Base-by-base conservation (phyloP, 2,329 filamentous ascomycete species). In the Hirsutella minnesotensis region DNA sequence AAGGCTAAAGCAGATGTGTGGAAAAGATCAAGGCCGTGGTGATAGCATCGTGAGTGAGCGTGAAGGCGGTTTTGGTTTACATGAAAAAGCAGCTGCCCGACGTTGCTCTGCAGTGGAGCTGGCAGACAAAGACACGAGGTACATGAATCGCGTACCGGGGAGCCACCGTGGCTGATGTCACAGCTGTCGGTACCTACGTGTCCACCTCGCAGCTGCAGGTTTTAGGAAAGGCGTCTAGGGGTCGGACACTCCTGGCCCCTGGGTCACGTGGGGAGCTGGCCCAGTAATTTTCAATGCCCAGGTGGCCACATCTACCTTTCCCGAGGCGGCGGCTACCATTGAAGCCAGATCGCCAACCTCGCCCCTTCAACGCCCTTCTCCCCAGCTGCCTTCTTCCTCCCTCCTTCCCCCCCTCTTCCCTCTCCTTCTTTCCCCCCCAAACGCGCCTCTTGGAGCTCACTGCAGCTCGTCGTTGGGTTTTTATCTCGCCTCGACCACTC, bases 251-350 rank as follows among this genome's bases (percentile, higher is more conserved):
- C n/a, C n/a, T n/a, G n/a, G n/a, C 24, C 24, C 24, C 24, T 27
- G 24, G 49, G 56, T 64, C 60, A 59, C 56, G 56, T 64, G 59
- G 31, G 5, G n/a, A 33, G 31, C 12, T 41, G 38, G 44, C 49
- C 56, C 58, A 55, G 56, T 53, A 51, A 50, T 51, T 54, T 59
- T 59, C 62, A 61, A 35, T 63, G 65, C 64, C 63, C 66, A 68
- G 16, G 37, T 63, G 65, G 64, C 63, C 66, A 68, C 65, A 66
- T 67, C 57, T 62, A 58, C 64, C 57, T 53, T 63, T 66, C 55
- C 52, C 24, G 24, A 53, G 20, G 33, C 35, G 27, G 51, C 33
- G 33, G 15, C 8, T 16, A 9, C 33, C 33, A 34, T 64, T 64
- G 61, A 67, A 64, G 65, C 62, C 65, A 34, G 33, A 34, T 34